Percentiles rank a stretch among this genome's conserved stretches.
Evolutionary conservation across 2,329 filamentous ascomycete species (phyloP).

Genomic region (Ceratocystis colombiana): DNA sequence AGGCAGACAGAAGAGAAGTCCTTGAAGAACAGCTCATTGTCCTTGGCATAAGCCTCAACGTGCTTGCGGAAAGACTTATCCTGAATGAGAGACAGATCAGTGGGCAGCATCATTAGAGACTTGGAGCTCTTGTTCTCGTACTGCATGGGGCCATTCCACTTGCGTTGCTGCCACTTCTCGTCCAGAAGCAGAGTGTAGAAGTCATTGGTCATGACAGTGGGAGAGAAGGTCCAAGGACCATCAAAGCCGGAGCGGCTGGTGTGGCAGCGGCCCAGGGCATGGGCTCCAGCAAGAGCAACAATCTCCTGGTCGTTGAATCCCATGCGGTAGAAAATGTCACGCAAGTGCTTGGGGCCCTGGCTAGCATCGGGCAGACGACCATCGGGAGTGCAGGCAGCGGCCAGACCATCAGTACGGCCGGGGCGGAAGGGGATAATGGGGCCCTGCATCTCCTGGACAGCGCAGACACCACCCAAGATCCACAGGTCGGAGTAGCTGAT

Average conservation of each 20-base stretch:
- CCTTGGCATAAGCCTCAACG: constrained; percentile 81
- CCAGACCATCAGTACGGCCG: constrained; percentile 70
- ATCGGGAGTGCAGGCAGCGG: constrained; percentile 80
- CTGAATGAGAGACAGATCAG: constrained; percentile 76
- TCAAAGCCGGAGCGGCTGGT: constrained; percentile 76
- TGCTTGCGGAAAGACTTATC: constrained; percentile 76
- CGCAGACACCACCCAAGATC: constrained; percentile 76
- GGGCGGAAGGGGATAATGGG: constrained; percentile 80
- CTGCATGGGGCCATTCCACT: constrained; percentile 84
- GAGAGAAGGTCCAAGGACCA: constrained; percentile 87
- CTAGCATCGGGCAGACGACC: constrained; percentile 73
- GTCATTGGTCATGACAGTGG: constrained; percentile 87
- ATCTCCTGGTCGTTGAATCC: constrained; percentile 97
- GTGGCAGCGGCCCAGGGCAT: constrained; percentile 85
- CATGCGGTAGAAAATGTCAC: constrained; percentile 92
- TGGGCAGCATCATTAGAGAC: constrained; percentile 93
- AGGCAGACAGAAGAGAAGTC: constrained; percentile 72
- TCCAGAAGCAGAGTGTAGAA: constrained; percentile 80
- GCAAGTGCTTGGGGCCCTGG: constrained; percentile 70
- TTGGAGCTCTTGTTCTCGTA: constrained; percentile 82
- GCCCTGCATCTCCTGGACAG: constrained; percentile 92
- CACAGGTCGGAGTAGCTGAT: constrained; percentile 94
- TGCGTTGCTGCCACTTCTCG: constrained; percentile 86
- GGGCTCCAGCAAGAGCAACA: constrained; percentile 75
- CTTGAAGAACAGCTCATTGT: constrained; percentile 84